These are phyloP conservation scores for Juglanconis sp. DNA, from an alignment of 2,329 filamentous ascomycete genomes.

Conservation along the genomic window DNA sequence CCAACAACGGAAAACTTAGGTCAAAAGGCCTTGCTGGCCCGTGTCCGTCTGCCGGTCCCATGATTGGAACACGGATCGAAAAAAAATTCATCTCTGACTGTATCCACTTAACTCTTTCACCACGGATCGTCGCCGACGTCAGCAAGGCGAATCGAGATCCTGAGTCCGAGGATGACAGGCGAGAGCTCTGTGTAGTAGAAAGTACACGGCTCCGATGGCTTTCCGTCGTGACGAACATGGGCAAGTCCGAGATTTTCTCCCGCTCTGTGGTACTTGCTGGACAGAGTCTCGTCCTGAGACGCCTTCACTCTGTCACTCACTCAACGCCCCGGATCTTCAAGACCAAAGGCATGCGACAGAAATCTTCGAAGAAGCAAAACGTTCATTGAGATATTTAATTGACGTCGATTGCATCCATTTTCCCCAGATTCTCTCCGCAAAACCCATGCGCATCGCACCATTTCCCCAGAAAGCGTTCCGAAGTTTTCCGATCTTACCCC, in stretches of 20 bases:
- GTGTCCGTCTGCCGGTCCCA: background rate
- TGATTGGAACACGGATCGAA: background rate
- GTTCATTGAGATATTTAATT: conserved; percentile 3
- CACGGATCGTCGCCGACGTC: conserved; percentile 14
- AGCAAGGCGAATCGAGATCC: background rate
- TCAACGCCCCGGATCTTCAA: conserved; percentile 2
- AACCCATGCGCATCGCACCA: conserved; percentile 12
- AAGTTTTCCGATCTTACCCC: conserved; percentile 14
- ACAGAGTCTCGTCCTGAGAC: background rate
- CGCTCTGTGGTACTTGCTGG: background rate
- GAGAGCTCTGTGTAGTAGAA: background rate
- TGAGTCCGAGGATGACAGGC: background rate
- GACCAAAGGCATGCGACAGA: background rate
- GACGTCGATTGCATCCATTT: conserved; percentile 15
- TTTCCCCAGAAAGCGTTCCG: conserved; percentile 17
- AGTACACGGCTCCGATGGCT: background rate
- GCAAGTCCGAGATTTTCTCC: background rate
- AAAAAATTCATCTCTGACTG: background rate
- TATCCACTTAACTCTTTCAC: background rate
- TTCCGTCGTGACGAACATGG: background rate
- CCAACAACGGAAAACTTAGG: conserved; percentile 10
- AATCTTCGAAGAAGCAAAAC: background rate
- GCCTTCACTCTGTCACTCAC: background rate
- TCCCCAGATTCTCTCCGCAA: conserved; percentile 20
- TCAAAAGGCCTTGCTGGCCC: background rate